These are phyloP conservation scores for Leccinellum rugosiceps DNA, from an alignment of 768 basidiomycete genomes.

Conservation along the genomic window DNA sequence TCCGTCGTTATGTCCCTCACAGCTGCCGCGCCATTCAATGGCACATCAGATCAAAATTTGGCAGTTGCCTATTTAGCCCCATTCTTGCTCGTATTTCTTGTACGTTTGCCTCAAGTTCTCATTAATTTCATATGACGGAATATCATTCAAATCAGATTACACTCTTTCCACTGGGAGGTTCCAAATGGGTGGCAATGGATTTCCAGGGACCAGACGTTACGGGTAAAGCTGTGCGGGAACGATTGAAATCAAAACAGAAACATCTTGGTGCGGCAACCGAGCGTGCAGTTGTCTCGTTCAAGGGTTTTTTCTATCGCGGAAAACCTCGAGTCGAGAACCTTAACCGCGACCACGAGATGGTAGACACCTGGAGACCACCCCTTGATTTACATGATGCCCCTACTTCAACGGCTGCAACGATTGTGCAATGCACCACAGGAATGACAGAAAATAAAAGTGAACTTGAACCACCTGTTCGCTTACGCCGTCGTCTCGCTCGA, in stretches of 20 bases:
- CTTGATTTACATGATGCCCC: neutral
- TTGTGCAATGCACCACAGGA: conserved; percentile 1
- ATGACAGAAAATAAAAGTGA: neutral
- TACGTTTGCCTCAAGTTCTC: conserved; percentile 29
- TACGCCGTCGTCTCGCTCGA: conserved; percentile 7
- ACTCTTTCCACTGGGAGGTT: conserved; percentile 62
- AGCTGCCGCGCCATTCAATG: conserved; percentile 59
- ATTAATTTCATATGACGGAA: neutral
- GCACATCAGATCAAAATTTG: conserved; percentile 52
- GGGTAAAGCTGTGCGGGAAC: conserved; percentile 50
- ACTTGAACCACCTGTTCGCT: neutral
- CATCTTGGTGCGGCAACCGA: conserved; percentile 13
- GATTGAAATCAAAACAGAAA: conserved; percentile 38
- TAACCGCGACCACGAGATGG: conserved; percentile 11
- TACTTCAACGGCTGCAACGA: conserved; percentile 1
- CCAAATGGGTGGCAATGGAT: conserved; percentile 55
- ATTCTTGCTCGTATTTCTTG: conserved; percentile 58
- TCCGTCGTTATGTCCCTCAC: conserved; percentile 64
- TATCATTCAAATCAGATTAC: conserved; percentile 41
- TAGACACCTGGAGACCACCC: neutral
- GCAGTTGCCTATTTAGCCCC: conserved; percentile 65
- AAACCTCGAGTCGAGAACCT: neutral
- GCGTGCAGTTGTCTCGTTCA: conserved; percentile 3
- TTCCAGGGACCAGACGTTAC: conserved; percentile 63
- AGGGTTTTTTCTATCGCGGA: neutral